These are phyloP conservation scores for Termitomyces sp. DNA, from an alignment of 768 basidiomycete species.

Conservation along the genomic window DNA sequence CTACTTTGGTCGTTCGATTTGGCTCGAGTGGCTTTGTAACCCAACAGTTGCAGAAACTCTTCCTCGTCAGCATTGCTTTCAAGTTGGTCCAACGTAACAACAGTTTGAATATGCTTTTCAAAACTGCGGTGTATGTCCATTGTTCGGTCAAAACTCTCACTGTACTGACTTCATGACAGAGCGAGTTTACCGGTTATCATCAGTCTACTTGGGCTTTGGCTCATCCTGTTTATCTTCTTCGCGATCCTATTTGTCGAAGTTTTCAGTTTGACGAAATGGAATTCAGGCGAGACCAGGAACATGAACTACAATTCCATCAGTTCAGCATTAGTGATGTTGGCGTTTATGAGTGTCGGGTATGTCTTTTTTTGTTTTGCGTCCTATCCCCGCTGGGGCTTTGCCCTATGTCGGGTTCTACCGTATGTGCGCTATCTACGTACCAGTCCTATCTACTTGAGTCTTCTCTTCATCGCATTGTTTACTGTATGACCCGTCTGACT, in stretches of 20 bases:
- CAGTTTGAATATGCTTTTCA: constrained; percentile 92
- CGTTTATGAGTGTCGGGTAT: constrained; percentile 92
- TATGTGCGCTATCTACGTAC: too few species aligned
- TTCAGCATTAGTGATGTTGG: constrained; percentile 82
- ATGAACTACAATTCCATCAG: constrained; percentile 82
- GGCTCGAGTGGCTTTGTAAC: constrained; percentile 46
- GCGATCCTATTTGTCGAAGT: constrained; percentile 87
- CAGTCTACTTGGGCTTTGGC: constrained; percentile 84
- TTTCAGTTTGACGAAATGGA: constrained; percentile 89
- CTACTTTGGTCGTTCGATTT: constrained; percentile 73
- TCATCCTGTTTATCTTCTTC: constrained; percentile 89
- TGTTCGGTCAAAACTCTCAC: not conserved
- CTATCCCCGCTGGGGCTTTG: too few species aligned
- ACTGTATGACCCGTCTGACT: constrained; percentile 10
- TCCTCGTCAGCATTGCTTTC: constrained; percentile 90
- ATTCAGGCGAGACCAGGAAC: constrained; percentile 60
- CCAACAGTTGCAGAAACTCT: constrained; percentile 82
- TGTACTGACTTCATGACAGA: constrained; percentile 36
- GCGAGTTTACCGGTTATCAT: constrained; percentile 85
- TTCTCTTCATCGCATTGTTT: not conserved
- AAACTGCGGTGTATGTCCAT: constrained; percentile 82
- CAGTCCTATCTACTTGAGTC: too few species aligned
- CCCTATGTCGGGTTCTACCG: too few species aligned
- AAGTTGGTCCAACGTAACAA: constrained; percentile 90
- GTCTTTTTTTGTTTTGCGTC: too few species aligned